Evolutionary conservation across 2,329 filamentous ascomycete genomes (phyloP), one percentile per base, ranked within the genome.

Genomic region (Penicillium sumatraense): DNA sequence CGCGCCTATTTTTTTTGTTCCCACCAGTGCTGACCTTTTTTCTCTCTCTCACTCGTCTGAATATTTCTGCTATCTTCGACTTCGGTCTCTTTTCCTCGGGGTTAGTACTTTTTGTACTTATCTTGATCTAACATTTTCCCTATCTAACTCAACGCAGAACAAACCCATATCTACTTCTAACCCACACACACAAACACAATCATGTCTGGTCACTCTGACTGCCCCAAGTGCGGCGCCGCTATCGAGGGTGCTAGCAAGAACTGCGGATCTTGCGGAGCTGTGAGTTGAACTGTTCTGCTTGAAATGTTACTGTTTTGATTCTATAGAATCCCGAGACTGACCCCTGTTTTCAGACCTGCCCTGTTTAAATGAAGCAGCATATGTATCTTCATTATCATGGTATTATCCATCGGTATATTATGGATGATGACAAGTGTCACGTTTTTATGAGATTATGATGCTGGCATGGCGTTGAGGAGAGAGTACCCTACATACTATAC

Each of bases 191-290:
- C 36, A 20, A 53, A 27, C 21, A 27, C 21, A 20, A 58, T 40
- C 29, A 66, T 66, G 63, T 58, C 60, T 47, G 61, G 55, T 49
- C 62, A 65, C 61, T 26, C 60, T 46, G 21, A 44, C 42, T 66
- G 63, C 57, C 63, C 63, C 36, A 66, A 64, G 56, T 66, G 63
- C 42, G 52, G 57, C 56, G 47, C 54, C 36, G 36, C 61, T 18
- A 36, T 58, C 36, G 18, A 23, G 9, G 57, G 61, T 21, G 23
- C 53, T 23, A 31, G 29, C 21, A 66, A 66, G 62, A 65, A 38
- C 54, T 66, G 63, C 38, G 54, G 63, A 21, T 57, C 63, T 14
- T 66, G 63, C 33, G 63, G 63, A 49, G 62, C 63, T 46, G 63
- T 66, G 38, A 33, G 63, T 66, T 6, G 35, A 23, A 4, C n/a